Conservation (phyloP, 148 eudicot species). For the Rhododendron molle region DNA sequence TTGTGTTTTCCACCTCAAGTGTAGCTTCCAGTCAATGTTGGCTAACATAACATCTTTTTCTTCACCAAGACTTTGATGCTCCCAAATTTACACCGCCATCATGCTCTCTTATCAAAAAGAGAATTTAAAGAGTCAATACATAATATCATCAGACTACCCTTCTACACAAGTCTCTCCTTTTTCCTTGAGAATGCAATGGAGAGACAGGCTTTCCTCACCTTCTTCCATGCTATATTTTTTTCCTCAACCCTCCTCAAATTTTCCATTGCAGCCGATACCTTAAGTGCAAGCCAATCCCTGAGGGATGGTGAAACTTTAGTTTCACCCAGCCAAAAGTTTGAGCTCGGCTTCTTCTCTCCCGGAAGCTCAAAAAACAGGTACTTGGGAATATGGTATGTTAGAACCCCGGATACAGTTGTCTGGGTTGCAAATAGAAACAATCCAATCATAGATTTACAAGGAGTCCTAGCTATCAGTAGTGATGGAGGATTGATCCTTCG, state of each 20-base stretch:
- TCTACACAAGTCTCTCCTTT: neutral
- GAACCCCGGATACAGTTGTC: neutral
- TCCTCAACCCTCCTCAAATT: neutral
- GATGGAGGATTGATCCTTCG: neutral
- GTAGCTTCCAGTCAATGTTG: neutral
- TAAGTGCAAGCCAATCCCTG: neutral
- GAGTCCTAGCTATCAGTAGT: neutral
- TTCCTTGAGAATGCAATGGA: neutral
- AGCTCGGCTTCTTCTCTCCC: neutral
- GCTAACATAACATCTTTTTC: neutral
- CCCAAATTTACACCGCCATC: neutral
- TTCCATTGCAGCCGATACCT: neutral
- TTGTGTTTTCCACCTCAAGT: neutral
- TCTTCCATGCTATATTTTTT: neutral
- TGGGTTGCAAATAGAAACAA: slow-evolving; percentile 6
- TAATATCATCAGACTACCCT: neutral
- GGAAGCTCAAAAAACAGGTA: neutral
- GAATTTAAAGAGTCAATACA: neutral
- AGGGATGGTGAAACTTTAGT: neutral
- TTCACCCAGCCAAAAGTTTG: slow-evolving; percentile 1
- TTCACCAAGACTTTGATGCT: neutral
- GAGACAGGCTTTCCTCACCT: neutral
- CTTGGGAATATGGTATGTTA: slow-evolving; percentile 10
- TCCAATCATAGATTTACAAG: slow-evolving; percentile 2
- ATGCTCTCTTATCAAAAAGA: neutral